Conservation (phyloP, 331 rosid genomes). For the Cydonia oblonga region DNA sequence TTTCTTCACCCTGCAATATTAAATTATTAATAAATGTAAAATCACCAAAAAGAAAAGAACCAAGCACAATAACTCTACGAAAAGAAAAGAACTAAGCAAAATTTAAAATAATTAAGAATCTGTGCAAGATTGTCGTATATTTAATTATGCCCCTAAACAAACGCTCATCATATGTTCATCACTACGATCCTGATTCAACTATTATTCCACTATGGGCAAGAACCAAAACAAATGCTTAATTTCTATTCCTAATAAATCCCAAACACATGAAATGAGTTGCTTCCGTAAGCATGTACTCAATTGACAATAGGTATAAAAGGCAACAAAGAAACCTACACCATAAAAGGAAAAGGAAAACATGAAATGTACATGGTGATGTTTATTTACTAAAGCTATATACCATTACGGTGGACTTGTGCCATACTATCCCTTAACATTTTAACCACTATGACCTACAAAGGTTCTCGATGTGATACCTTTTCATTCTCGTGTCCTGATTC, state of each 20-base stretch:
- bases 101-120: not conserved
- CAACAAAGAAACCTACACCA: not conserved
- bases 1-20: slow-evolving; percentile 79
- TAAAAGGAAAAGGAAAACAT: not conserved
- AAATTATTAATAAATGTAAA: slow-evolving; percentile 9
- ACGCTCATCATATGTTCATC: not conserved
- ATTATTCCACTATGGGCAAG: not conserved
- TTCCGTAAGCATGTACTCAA: not conserved
- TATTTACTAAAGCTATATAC: not conserved
- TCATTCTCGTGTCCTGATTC: slow-evolving; percentile 97
- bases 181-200: not conserved
- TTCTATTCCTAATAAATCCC: not conserved
- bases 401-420: not conserved
- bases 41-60: not conserved
- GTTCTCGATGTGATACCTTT: slow-evolving; percentile 33
- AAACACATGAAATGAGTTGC: not conserved
- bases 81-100: not conserved
- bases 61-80: not conserved
- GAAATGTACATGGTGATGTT: not conserved
- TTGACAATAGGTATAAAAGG: not conserved
- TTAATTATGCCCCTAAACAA: not conserved
- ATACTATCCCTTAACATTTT: not conserved
- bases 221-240: not conserved
- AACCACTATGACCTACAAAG: not conserved
- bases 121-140: not conserved